Evolutionary conservation across 352 stramenopile species (phyloP).

Genomic region (Saprolegnia parasitica): DNA sequence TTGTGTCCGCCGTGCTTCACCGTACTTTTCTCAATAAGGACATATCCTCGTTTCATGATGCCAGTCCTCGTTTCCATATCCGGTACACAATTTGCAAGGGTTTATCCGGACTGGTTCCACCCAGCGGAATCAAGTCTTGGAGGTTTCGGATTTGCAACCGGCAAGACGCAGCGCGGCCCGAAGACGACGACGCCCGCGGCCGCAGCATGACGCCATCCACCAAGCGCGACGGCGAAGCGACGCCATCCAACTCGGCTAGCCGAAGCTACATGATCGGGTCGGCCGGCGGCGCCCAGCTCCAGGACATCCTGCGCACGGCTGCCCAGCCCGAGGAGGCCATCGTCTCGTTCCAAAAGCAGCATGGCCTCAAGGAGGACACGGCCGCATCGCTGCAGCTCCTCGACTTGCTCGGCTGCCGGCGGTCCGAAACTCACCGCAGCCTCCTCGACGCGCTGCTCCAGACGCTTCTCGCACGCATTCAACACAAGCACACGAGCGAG

Average conservation of each 20-base stretch:
- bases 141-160: background rate
- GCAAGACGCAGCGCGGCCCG: background rate
- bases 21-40: too few species aligned
- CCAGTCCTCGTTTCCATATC: too few species aligned
- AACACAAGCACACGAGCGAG: conserved; percentile 65
- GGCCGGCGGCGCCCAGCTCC: conserved; percentile 63
- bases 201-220: background rate
- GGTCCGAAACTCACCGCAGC: conserved; percentile 35
- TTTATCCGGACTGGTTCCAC: too few species aligned
- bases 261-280: conserved; percentile 59
- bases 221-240: conserved; percentile 25
- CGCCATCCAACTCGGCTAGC: conserved; percentile 31
- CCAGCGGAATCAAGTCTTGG: background rate
- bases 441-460: conserved; percentile 69
- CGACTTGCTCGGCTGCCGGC: conserved; percentile 61
- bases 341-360: conserved; percentile 61
- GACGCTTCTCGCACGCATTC: conserved; percentile 61
- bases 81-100: too few species aligned
- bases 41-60: too few species aligned
- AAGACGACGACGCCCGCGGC: background rate
- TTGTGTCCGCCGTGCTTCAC: too few species aligned
- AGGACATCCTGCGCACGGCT: conserved; percentile 76
- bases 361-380: conserved; percentile 44
- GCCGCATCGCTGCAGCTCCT: conserved; percentile 57
- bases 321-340: conserved; percentile 82